phyloP scores from a whole-genome alignment of 2,329 filamentous ascomycete genomes.

The Pseudocercospora fijiensis region DNA sequence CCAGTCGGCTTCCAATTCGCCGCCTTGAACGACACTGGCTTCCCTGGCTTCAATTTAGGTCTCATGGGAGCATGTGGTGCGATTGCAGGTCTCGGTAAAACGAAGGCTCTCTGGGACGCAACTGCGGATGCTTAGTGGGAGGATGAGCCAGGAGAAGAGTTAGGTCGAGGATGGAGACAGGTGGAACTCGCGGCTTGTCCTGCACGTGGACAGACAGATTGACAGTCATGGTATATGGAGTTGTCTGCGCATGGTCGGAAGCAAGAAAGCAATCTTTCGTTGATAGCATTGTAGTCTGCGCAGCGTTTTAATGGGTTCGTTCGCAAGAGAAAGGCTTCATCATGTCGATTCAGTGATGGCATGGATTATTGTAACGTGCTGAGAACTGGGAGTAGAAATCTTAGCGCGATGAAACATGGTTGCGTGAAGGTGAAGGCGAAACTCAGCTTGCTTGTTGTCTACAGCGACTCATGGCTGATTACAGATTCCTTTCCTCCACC shows the following conservation, averaged over 20 bases:
- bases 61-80: constrained; percentile 46
- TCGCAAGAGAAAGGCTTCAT: background rate
- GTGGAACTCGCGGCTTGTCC: background rate
- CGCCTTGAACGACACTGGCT: constrained; percentile 37
- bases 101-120: constrained; percentile 37
- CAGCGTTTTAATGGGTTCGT: background rate
- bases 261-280: background rate
- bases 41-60: constrained; percentile 48
- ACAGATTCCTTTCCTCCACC: constrained; percentile 2
- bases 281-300: background rate
- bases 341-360: background rate
- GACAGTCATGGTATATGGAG: background rate
- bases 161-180: background rate
- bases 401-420: background rate
- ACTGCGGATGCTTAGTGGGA: constrained; percentile 30
- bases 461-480: constrained; percentile 1
- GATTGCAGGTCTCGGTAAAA: constrained; percentile 41
- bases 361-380: background rate
- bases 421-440: background rate
- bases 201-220: background rate
- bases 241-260: background rate
- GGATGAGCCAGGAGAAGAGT: background rate
- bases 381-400: background rate
- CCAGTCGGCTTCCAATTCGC: constrained; percentile 47
- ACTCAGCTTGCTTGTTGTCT: background rate